phyloP scores from a whole-genome alignment of 75 land plant species.

The Sequoiadendron giganteum region DNA sequence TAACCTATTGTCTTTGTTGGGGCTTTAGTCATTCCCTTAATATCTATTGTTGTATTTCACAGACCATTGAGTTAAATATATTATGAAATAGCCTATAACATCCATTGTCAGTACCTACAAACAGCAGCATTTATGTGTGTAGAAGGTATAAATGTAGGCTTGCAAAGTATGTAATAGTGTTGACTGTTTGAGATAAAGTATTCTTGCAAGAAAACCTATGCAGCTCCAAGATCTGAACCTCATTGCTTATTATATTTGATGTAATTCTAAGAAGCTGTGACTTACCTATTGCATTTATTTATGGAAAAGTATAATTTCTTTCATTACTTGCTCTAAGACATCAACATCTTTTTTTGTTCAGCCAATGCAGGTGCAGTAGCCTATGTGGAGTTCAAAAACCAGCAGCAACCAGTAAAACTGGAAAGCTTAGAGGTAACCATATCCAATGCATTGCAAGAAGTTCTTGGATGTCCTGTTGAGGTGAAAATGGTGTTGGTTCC shows the following conservation, averaged over 20 bases:
- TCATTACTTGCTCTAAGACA: background rate
- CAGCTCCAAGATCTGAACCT: no score
- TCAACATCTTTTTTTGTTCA: background rate
- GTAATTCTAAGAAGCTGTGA: background rate
- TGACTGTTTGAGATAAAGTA: background rate
- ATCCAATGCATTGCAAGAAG: constrained; percentile 28
- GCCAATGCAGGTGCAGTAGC: constrained; percentile 14
- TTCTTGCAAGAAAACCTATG: background rate
- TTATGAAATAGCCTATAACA: background rate
- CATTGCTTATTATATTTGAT: background rate
- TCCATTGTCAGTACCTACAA: background rate
- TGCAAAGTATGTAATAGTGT: background rate
- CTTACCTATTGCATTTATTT: background rate
- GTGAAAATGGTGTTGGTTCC: constrained; percentile 12
- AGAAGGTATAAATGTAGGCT: background rate
- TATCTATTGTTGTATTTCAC: background rate
- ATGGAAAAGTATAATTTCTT: background rate
- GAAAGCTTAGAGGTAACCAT: constrained; percentile 21
- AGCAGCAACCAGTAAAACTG: constrained; percentile 6
- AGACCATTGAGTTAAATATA: background rate
- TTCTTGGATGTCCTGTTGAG: constrained; percentile 29
- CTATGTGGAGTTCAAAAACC: constrained; percentile 18
- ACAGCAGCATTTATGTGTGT: background rate
- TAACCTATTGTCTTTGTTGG: background rate
- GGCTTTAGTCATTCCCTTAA: background rate